Evolutionary conservation across 441 rosid genomes (phyloP), one percentile per base, ranked within the genome.

Genomic region (Gossypium davidsonii): DNA sequence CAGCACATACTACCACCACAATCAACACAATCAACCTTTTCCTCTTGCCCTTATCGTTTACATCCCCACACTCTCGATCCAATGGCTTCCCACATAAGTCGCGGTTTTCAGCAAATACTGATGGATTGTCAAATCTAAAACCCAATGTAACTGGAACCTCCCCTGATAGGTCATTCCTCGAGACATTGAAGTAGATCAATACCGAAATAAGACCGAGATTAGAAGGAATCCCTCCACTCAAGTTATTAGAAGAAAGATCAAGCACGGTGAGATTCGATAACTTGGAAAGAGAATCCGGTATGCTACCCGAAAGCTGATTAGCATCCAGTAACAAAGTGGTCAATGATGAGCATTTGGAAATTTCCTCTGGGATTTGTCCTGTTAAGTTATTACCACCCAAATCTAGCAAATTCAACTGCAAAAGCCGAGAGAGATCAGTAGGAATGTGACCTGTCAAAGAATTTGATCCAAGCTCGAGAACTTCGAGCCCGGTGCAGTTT

Each of bases 401-500:
- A 85, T 95, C 86, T 57, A 95, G 89, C 75, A 83, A 84, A 58
- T 78, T 82, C 80, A 95, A 67, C 49, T 56, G 83, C 1, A 86
- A 75, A 71, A 93, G 80, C 52, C 75, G 88, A 26, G 94, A 90
- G 63, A 93, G 77, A 79, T 90, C 97, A 72, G 74, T 82, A 9
- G 98, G 97, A 79, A 95, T 85, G 48, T 63, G 83, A 74, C 96
- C 97, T 15, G 74, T 81, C 17, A 95, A 60, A 67, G 76, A 70
- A 80, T 95, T 90, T 0, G 89, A 89, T 37, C 84, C 82, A 60
- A 95, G 82, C 77, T 95, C 91, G 3, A 95, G 93, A 80, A 79
- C 81, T 83, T 90, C 90, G 71, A 95, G 95, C 78, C 78, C 87
- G 56, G 98, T 85, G 79, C 97, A 95, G 76, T 95, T 93, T 26